Conservation (phyloP, 495 filamentous ascomycete species). For the Hypoxylon perforatum region DNA sequence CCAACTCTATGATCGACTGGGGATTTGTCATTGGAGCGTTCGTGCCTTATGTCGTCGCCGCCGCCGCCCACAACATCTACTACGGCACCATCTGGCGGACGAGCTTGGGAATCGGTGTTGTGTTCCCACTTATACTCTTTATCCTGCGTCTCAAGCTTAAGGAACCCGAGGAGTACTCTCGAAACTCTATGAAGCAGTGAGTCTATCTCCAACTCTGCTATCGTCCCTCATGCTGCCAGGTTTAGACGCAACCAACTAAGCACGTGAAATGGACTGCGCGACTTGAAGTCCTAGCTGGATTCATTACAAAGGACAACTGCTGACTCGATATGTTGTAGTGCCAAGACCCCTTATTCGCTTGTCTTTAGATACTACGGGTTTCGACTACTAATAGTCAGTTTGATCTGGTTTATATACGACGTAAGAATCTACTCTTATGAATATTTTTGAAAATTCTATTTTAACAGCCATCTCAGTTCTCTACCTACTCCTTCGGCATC, state of each 20-base stretch:
- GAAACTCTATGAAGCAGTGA: conserved; percentile 58
- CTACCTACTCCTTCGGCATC: conserved; percentile 80
- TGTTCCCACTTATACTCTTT: conserved; percentile 80
- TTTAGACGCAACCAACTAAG: too few species aligned
- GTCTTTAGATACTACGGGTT: conserved; percentile 69
- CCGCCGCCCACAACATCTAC: conserved; percentile 75
- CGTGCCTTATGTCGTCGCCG: conserved; percentile 75
- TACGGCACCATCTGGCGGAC: conserved; percentile 80
- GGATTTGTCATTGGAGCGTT: conserved; percentile 82
- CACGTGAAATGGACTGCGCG: not conserved
- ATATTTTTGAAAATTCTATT: not conserved
- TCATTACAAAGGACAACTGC: not conserved
- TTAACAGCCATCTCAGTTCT: conserved; percentile 61
- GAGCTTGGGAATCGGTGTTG: conserved; percentile 79
- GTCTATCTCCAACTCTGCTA: not conserved
- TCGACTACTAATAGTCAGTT: conserved; percentile 72
- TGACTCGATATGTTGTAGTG: conserved; percentile 31
- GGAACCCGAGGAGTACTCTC: conserved; percentile 85
- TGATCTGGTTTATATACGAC: conserved; percentile 95
- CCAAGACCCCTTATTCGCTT: conserved; percentile 66
- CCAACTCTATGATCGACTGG: conserved; percentile 87
- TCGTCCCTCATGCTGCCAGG: conserved; percentile 20
- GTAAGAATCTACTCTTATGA: conserved; percentile 45
- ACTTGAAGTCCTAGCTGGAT: not conserved
- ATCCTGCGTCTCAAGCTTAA: conserved; percentile 78